A percentile compares a stretch with the other conserved stretches of the same genome.
Evolutionary conservation across 345 rosid species (phyloP).

Genomic region (Populus ilicifolia): DNA sequence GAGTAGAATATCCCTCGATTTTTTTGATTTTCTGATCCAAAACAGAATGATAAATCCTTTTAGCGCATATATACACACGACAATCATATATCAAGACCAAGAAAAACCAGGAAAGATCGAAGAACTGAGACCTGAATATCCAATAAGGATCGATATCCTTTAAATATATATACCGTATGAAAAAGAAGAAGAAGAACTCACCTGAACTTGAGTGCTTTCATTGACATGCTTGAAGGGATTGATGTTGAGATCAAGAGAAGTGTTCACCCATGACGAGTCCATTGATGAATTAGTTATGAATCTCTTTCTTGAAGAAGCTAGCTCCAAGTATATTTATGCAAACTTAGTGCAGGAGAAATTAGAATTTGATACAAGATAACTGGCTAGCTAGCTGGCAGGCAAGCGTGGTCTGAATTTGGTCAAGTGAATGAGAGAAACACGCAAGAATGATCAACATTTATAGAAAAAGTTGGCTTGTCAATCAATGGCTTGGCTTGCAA

Average conservation of each 20-base stretch:
- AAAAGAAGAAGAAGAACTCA: slow-evolving; percentile 27
- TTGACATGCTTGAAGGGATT: slow-evolving; percentile 27
- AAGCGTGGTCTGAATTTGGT: slow-evolving; percentile 20
- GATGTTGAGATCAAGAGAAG: slow-evolving; percentile 60
- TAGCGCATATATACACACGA: background rate
- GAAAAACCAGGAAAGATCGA: background rate
- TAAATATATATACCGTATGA: background rate
- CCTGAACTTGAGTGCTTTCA: slow-evolving; percentile 27
- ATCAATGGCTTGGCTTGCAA: background rate
- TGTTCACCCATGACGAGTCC: slow-evolving; percentile 43
- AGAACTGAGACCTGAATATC: background rate
- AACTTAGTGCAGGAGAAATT: slow-evolving; percentile 1
- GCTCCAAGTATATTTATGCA: background rate
- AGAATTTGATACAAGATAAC: background rate
- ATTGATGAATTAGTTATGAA: background rate
- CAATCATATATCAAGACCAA: background rate
- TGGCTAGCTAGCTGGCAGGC: background rate
- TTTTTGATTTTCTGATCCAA: slow-evolving; percentile 34
- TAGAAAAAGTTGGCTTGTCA: background rate
- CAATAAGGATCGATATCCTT: background rate
- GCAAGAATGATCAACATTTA: background rate
- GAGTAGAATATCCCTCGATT: background rate
- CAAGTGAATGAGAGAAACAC: slow-evolving; percentile 29
- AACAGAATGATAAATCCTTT: background rate
- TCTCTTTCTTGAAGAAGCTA: background rate